Base-by-base conservation (phyloP, 768 basidiomycete species). In the Cystofilobasidium capitatum region DNA sequence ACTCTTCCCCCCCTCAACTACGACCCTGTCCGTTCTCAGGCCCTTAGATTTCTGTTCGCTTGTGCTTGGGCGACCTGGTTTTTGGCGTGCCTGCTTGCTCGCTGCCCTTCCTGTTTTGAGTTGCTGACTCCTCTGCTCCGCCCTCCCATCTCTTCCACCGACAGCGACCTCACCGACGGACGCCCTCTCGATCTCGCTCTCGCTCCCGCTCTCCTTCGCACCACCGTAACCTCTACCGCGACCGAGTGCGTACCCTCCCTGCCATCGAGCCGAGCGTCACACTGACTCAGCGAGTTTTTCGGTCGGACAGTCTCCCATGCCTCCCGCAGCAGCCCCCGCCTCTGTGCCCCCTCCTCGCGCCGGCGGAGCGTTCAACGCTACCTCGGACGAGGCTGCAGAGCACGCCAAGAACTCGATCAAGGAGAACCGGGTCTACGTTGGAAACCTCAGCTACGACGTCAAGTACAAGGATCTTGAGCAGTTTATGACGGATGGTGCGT, bases 401-500 rank as follows among this genome's bases (percentile, higher is more conserved):
- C 94, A 97, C 73, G 86, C 91, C 75, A 93, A 96, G 78, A 83
- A 87, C 76, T 91, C 89, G 87, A 91, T 93, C 84, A 85, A 90
- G 80, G 96, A 98, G 83, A 91, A 97, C 78, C 84, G 94, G 73
- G 91, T 98, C 74, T 99, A 99, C 75, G 91, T 97, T 78, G 94
- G 96, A 76, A 99, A 99, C 79, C 85, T 99, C 79, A 91, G 89
- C 77, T 99, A 97, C 82, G 90, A 94, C 78, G 90, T 92, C 86
- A 93, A 88, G 81, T 98, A 94, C 81, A 85, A 91, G 80, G 96
- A 98, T 82, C 83, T 99, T 79, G 91, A 93, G 85, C 91, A 97
- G 86, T 97, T 96, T 78, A 94, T 96, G 91, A 84, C 89, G 87
- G 89, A 90, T 91, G 92, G 93, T 96, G 89, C 88, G 93, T 92